Percentiles rank a stretch among this genome's conserved stretches.
Evolutionary conservation across 148 eudicot genomes (phyloP).

Genomic region (Fagopyrum homotropicum): DNA sequence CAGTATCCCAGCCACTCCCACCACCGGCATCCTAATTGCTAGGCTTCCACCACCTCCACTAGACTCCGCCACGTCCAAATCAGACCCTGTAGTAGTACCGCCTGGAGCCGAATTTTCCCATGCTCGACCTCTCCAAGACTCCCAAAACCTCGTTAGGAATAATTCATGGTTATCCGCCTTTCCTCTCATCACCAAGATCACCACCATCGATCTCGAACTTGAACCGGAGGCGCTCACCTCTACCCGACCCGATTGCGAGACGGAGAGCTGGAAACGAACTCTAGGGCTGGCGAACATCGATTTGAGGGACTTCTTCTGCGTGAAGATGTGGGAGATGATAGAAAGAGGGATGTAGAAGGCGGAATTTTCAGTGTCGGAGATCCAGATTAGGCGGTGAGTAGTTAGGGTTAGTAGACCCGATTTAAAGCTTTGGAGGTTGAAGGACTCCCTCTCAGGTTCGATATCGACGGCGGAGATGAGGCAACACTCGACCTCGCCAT

Average conservation of each 20-base stretch:
- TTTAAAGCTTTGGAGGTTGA: constrained; percentile 32
- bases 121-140: constrained; percentile 61
- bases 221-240: constrained; percentile 16
- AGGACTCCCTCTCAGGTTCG: constrained; percentile 36
- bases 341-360: constrained; percentile 46
- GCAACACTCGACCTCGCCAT: constrained; percentile 61
- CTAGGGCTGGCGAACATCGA: constrained; percentile 61
- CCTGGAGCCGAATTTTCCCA: constrained; percentile 45
- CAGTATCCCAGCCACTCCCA: constrained; percentile 83
- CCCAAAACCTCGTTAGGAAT: constrained; percentile 58
- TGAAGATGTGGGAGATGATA: constrained; percentile 48
- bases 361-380: constrained; percentile 17
- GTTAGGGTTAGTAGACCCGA: constrained; percentile 68
- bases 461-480: constrained; percentile 61
- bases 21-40: constrained; percentile 66
- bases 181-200: constrained; percentile 67
- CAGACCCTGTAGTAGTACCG: constrained; percentile 18
- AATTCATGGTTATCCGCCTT: constrained; percentile 57
- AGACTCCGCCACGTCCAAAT: constrained; percentile 16
- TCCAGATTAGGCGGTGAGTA: constrained; percentile 76
- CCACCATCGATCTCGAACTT: constrained; percentile 23
- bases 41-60: constrained; percentile 13
- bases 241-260: constrained; percentile 40
- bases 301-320: constrained; percentile 61
- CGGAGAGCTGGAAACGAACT: constrained; percentile 46